Percentiles rank a stretch among this genome's conserved stretches.
These are phyloP conservation scores for Imleria badia DNA, from an alignment of 768 basidiomycete genomes.

Conservation along the genomic window DNA sequence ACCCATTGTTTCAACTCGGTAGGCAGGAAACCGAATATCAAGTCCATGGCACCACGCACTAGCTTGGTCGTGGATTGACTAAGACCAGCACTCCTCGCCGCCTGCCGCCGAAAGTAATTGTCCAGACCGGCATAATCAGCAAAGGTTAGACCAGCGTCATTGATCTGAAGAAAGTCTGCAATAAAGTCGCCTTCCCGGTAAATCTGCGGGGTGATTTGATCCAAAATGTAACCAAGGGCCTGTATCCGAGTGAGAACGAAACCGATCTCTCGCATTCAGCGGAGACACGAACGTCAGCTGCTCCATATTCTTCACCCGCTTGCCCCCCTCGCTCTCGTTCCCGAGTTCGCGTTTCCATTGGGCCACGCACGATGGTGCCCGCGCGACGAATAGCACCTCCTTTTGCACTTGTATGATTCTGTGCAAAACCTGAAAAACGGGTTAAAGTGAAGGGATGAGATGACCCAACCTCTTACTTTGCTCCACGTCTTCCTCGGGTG, in stretches of 20 bases:
- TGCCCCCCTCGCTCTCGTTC: slow-evolving; percentile 52
- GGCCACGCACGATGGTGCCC: slow-evolving; percentile 80
- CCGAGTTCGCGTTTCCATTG: slow-evolving; percentile 51
- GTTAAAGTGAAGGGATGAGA: slow-evolving; percentile 2
- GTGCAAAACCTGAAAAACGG: slow-evolving; percentile 42
- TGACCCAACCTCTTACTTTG: slow-evolving; percentile 47
- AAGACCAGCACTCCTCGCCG: slow-evolving; percentile 68
- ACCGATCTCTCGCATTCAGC: background rate
- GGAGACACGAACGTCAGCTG: slow-evolving; percentile 60
- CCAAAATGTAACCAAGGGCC: slow-evolving; percentile 74
- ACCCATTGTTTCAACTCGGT: slow-evolving; percentile 83
- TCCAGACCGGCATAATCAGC: slow-evolving; percentile 95
- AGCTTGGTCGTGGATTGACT: slow-evolving; percentile 73
- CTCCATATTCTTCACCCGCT: slow-evolving; percentile 59
- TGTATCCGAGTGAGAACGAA: slow-evolving; percentile 30
- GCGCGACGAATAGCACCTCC: slow-evolving; percentile 73
- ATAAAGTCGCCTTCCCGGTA: slow-evolving; percentile 87
- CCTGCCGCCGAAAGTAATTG: slow-evolving; percentile 91
- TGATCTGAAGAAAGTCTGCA: slow-evolving; percentile 89
- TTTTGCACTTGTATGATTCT: slow-evolving; percentile 35
- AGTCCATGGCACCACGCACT: slow-evolving; percentile 85
- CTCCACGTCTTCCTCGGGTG: slow-evolving; percentile 70
- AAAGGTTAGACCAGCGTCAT: slow-evolving; percentile 84
- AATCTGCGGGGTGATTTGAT: slow-evolving; percentile 74
- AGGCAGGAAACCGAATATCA: slow-evolving; percentile 92